Conservation (phyloP, 306 rosid species). For the Betula pendula region DNA sequence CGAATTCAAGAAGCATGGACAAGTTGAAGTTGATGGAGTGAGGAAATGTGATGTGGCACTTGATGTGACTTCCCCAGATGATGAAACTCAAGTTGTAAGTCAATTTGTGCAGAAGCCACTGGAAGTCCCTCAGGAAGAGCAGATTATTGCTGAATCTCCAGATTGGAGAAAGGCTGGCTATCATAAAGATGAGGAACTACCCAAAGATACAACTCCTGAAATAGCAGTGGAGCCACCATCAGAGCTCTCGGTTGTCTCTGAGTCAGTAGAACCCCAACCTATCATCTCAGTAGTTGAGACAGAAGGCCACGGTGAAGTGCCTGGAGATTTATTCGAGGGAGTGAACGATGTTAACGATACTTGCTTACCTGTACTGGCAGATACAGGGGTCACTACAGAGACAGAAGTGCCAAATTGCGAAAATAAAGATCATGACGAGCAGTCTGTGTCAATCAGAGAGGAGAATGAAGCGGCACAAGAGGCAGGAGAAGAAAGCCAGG, state of each 20-base stretch:
- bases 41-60: neutral
- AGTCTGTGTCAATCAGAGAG: neutral
- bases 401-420: neutral
- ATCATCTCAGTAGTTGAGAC: neutral
- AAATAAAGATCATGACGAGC: neutral
- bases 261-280: neutral
- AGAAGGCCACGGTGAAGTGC: neutral
- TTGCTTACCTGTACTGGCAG: neutral
- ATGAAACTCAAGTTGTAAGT: neutral
- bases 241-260: neutral
- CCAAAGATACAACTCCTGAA: neutral
- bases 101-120: neutral
- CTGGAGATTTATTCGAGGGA: neutral
- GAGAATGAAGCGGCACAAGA: neutral
- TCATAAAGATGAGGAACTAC: neutral
- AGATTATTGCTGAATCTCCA: neutral
- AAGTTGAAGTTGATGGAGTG: neutral
- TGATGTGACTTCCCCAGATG: neutral
- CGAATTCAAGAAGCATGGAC: neutral
- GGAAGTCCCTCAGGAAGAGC: neutral
- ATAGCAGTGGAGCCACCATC: neutral
- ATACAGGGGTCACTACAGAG: neutral
- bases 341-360: neutral
- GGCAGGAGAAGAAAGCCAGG: neutral
- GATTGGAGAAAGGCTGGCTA: neutral